Percentiles rank a stretch among this genome's conserved stretches.
phyloP scores from a whole-genome alignment of 495 filamentous ascomycete genomes.

The Tetracladium marchalianum region DNA sequence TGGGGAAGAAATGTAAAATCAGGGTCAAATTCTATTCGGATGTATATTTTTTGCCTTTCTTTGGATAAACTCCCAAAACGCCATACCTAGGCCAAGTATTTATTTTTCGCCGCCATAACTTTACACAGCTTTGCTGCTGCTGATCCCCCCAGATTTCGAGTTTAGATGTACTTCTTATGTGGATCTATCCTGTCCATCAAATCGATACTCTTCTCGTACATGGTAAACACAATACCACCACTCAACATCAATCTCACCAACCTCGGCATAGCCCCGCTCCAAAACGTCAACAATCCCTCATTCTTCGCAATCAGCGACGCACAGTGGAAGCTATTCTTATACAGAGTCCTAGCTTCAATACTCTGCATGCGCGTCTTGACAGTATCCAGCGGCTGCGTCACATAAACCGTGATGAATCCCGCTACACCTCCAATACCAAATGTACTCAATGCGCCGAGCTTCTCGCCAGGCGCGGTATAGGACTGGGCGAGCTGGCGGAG shows the following conservation, averaged over 20 bases:
- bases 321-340: constrained; percentile 84
- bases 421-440: constrained; percentile 88
- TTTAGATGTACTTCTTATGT: constrained; percentile 63
- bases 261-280: constrained; percentile 85
- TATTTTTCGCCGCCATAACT: not conserved
- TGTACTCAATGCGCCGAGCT: constrained; percentile 78
- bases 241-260: constrained; percentile 77
- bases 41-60: constrained; percentile 1
- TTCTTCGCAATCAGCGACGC: constrained; percentile 75
- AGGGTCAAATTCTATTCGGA: not conserved
- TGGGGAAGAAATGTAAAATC: not conserved
- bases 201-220: constrained; percentile 99
- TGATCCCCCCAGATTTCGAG: constrained; percentile 19
- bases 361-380: constrained; percentile 99
- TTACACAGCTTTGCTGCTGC: not conserved
- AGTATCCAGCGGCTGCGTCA: constrained; percentile 86
- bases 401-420: constrained; percentile 87
- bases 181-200: constrained; percentile 74
- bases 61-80: constrained; percentile 4
- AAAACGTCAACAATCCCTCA: constrained; percentile 84
- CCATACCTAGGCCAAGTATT: constrained; percentile 1
- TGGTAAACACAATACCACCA: constrained; percentile 95
- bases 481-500: constrained; percentile 85
- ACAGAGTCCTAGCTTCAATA: constrained; percentile 71
- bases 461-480: constrained; percentile 90